Base-by-base conservation (phyloP, 192 early-diverging fungal genomes). In the Coemansia sp. region DNA sequence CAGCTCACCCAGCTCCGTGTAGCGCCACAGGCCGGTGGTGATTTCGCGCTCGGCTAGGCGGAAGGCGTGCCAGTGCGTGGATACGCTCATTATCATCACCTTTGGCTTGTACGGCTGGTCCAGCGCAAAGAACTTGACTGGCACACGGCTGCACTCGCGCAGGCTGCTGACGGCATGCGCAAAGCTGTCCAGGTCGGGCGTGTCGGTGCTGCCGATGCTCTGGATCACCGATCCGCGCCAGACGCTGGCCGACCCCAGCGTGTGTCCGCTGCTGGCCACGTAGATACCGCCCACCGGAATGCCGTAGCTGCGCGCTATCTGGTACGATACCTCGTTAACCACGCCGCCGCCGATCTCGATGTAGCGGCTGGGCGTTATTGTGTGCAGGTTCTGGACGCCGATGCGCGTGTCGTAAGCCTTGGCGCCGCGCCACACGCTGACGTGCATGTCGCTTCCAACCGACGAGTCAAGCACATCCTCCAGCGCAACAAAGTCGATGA, bases 291-390 rank as follows among this genome's bases (percentile, higher is more conserved):
- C 68, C 1, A 87, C 82, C 3, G 90, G 84, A 16, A 88, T 86
- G 5, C 85, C 84, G 76, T 91, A 92, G 26, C 84, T 84, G 62
- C 89, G 86, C 0, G 92, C 92, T 1, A 93, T 59, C 60, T 92
- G 90, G 72, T 91, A 92, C 18, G 89, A 90, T 28, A 93, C 61
- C 34, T 89, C 84, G 74, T 93, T 87, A 49, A 93, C 85, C 31
- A 92, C 87, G 30, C 87, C 93, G 59, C 95, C 96, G 63, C 95
- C 95, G 25, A 95, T 85, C 70, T 96, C 92, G 2, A 97, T 81
- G 71, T 89, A 94, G 34, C 88, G 75, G 74, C 90, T 86, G 2
- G 96, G 95, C 26, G 96, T 95, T 43, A 93, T 85, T 1, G 78
- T 71, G 46, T 90, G 86, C 61, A 93, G 70, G 71, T 93, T 88